Evolutionary conservation across 1,284 basidiomycete species (phyloP).

Genomic region (Meira nashicola): DNA sequence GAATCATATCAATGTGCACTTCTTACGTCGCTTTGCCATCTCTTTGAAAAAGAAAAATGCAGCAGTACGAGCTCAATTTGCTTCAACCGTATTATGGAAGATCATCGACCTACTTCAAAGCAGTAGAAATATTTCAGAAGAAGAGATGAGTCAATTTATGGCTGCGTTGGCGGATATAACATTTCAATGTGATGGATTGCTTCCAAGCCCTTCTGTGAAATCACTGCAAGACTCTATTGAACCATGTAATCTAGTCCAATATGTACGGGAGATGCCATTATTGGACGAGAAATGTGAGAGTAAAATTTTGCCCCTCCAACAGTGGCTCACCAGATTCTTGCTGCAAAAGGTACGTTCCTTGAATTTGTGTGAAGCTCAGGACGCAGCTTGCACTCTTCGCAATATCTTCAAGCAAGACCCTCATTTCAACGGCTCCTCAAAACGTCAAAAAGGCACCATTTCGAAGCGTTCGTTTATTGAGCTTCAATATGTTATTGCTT

Average conservation of each 20-base stretch:
- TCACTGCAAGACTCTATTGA: not conserved
- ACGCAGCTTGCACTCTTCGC: not conserved
- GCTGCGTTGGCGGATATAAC: conserved; percentile 71
- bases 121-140: conserved; percentile 6
- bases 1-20: not conserved
- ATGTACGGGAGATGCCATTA: too few relatives aligned
- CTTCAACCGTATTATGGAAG: conserved; percentile 17
- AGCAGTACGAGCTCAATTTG: conserved; percentile 17
- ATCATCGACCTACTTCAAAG: conserved; percentile 55
- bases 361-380: not conserved
- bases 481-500: conserved; percentile 58
- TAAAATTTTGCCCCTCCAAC: not conserved
- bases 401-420: conserved; percentile 4
- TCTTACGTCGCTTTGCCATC: conserved; percentile 3
- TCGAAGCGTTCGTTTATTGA: too few relatives aligned
- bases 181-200: conserved; percentile 46
- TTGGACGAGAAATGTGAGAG: not conserved
- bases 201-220: conserved; percentile 38
- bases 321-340: not conserved
- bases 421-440: not conserved
- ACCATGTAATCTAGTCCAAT: too few relatives aligned
- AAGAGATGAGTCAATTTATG: conserved; percentile 54
- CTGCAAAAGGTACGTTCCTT: not conserved
- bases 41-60: conserved; percentile 3
- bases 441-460: conserved; percentile 39